Percentiles rank a stretch among this genome's conserved stretches.
phyloP scores from a whole-genome alignment of 2,329 filamentous ascomycete genomes.

The Fusarium sp. region DNA sequence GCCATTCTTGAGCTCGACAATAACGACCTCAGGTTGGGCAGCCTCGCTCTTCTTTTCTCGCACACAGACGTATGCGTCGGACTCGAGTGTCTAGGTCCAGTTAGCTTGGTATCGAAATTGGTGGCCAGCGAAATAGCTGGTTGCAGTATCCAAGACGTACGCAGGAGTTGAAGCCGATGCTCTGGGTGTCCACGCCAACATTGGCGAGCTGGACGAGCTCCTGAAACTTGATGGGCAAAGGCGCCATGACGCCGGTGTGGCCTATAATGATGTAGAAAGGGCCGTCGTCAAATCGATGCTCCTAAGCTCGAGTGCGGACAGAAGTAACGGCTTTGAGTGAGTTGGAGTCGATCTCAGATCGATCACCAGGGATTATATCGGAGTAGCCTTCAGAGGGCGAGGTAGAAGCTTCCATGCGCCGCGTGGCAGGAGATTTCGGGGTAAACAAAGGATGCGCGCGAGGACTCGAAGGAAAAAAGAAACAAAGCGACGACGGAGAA shows the following conservation, averaged over 20 bases:
- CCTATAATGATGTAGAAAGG: slow-evolving; percentile 44
- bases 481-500: slow-evolving; percentile 33
- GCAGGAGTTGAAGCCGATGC: slow-evolving; percentile 83
- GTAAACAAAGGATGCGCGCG: slow-evolving; percentile 34
- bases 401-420: slow-evolving; percentile 55
- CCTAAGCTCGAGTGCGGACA: slow-evolving; percentile 38
- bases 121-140: background rate
- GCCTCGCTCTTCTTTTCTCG: slow-evolving; percentile 91
- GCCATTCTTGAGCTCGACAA: slow-evolving; percentile 96
- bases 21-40: slow-evolving; percentile 91
- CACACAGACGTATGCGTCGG: slow-evolving; percentile 95
- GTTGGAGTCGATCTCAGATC: slow-evolving; percentile 43
- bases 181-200: slow-evolving; percentile 59
- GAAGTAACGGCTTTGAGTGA: slow-evolving; percentile 14
- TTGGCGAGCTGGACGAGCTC: slow-evolving; percentile 80
- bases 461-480: slow-evolving; percentile 32
- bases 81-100: slow-evolving; percentile 85
- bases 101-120: slow-evolving; percentile 32
- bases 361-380: slow-evolving; percentile 41
- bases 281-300: slow-evolving; percentile 42
- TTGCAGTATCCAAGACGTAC: slow-evolving; percentile 60
- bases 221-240: slow-evolving; percentile 91
- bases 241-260: slow-evolving; percentile 63
- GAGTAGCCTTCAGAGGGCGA: slow-evolving; percentile 41
- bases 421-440: slow-evolving; percentile 43